Evolutionary conservation across 2,329 filamentous ascomycete genomes (phyloP).

Genomic region (Venturia pyrina): DNA sequence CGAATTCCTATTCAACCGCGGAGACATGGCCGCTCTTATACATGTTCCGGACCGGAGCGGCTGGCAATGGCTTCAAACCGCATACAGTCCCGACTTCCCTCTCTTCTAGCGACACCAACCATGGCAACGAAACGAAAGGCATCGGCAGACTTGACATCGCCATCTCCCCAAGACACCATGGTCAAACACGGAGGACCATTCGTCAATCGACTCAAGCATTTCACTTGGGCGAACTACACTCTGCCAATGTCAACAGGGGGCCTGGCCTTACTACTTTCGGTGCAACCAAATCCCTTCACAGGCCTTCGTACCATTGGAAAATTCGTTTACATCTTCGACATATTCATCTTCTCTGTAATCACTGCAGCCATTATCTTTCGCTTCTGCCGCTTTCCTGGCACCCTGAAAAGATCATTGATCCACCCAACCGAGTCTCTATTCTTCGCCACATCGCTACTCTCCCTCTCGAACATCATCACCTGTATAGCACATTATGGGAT

Average conservation of each 20-base stretch:
- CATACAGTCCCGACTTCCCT: background rate
- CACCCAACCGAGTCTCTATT: conserved; percentile 46
- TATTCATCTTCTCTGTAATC: conserved; percentile 52
- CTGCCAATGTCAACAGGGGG: conserved; percentile 67
- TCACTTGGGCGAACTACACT: conserved; percentile 61
- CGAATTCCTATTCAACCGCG: too few species aligned
- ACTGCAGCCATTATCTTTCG: conserved; percentile 45
- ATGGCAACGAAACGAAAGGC: background rate
- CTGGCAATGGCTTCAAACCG: too few species aligned
- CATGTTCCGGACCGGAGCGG: too few species aligned
- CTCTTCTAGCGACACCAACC: background rate
- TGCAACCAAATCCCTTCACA: conserved; percentile 52
- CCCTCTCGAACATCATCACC: conserved; percentile 56
- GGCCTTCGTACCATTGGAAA: conserved; percentile 55
- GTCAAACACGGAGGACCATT: background rate
- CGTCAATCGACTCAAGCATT: background rate
- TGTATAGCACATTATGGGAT: conserved; percentile 57
- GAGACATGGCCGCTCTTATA: too few species aligned
- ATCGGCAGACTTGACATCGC: background rate
- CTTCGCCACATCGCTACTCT: conserved; percentile 61
- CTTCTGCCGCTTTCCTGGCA: conserved; percentile 49
- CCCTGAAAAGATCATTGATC: conserved; percentile 45
- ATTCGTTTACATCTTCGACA: conserved; percentile 58
- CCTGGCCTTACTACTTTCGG: conserved; percentile 53
- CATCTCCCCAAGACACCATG: background rate